Base-by-base conservation (phyloP, 75 land plant genomes). In the Larix kaempferi region DNA sequence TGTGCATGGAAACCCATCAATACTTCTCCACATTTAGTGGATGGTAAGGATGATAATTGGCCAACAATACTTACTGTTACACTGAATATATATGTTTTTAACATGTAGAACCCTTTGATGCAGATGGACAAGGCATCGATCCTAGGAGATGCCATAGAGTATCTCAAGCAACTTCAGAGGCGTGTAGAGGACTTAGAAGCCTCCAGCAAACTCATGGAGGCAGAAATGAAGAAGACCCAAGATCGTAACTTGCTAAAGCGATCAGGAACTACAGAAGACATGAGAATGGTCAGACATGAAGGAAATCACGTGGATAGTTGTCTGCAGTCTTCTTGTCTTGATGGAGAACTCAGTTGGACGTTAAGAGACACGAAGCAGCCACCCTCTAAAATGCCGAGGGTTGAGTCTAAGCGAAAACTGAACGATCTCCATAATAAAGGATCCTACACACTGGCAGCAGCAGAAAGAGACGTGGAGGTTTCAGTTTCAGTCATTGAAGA, bases 71-170 rank as follows among this genome's bases (percentile, higher is more conserved):
- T 49, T 49, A 49, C 54, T 10, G 54, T 49, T 49, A 12, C 10
- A 44, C 0, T 10, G 7, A 0, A 44, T 8, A 44, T 44, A 44
- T 8, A 44, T 44, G 52, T 6, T 44, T 44, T 44, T 44, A 44
- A 44, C 8, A 44, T 44, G 52, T 6, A 44, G 52, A 10, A 74
- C 66, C 66, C 74, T 11, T 60, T 61, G 17, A 2, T 69, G 77
- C 86, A 94, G 98, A 67, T 86, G 74, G 91, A 89, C 78, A 87
- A 93, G 80, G 84, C 81, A 63, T 87, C 93, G 7, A 83, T 95
- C 27, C 91, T 93, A 35, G 82, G 79, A 29, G 91, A 88, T 49
- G 83, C 94, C 13, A 93, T 93, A 58, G 90, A 93, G 75, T 93
- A 93, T 75, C 69, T 95, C 35, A 84, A 78, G 82, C 80, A 88